Percentiles rank a stretch among this genome's conserved stretches.
phyloP scores from a whole-genome alignment of 176 grass and related monocot genomes.

The Coix lacrymajobi region DNA sequence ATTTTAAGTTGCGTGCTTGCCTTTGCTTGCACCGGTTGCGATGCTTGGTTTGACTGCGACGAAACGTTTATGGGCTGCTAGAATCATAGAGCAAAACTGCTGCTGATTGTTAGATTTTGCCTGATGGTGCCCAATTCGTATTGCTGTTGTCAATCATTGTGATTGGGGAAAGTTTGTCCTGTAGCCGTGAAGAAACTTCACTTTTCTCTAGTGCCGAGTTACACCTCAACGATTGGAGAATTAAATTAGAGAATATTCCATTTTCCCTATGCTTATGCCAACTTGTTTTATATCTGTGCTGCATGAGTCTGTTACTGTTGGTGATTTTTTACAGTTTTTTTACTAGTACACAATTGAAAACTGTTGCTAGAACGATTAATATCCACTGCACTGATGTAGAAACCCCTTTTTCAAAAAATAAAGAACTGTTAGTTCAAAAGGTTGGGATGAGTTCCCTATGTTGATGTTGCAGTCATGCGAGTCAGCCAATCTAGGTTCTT shows the following conservation, averaged over 20 bases:
- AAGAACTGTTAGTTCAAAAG: neutral
- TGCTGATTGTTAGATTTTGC: neutral
- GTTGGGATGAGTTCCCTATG: neutral
- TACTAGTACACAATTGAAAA: neutral
- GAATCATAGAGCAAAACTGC: neutral
- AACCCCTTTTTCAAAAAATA: neutral
- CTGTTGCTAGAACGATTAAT: neutral
- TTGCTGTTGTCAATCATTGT: neutral
- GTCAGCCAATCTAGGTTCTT: neutral
- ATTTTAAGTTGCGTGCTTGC: neutral
- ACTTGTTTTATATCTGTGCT: neutral
- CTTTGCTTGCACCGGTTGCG: neutral
- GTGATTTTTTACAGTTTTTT: neutral
- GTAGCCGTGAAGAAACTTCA: neutral
- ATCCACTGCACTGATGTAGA: neutral
- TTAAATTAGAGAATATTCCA: neutral
- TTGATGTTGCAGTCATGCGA: neutral
- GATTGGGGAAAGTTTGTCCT: conserved; percentile 3
- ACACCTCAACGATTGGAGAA: neutral
- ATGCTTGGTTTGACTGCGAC: neutral
- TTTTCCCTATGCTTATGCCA: neutral
- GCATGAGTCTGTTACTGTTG: neutral
- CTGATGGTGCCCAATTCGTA: neutral
- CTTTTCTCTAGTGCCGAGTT: neutral
- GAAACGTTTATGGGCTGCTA: neutral